Conservation (phyloP, 495 filamentous ascomycete genomes). For the Aspergillus olivimuriae region DNA sequence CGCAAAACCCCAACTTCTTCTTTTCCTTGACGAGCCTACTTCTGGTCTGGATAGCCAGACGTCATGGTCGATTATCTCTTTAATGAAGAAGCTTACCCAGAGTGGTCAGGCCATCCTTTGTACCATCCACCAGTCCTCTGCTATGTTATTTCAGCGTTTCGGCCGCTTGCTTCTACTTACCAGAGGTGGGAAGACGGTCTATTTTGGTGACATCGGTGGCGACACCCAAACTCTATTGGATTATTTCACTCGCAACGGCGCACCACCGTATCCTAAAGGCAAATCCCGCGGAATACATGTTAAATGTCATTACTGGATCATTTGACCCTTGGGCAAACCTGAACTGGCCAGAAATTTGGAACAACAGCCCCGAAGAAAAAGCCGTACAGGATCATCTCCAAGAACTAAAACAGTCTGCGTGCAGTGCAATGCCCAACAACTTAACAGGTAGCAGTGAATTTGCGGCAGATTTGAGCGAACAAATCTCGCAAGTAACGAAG, state of each 20-base stretch:
- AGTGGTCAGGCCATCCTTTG: not conserved
- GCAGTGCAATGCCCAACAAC: no score
- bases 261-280: conserved; percentile 54
- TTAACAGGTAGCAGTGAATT: conserved; percentile 35
- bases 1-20: conserved; percentile 1
- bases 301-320: conserved; percentile 79
- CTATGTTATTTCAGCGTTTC: conserved; percentile 73
- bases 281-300: conserved; percentile 84
- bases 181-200: not conserved
- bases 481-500: no score
- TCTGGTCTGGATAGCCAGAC: conserved; percentile 2
- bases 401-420: conserved; percentile 52
- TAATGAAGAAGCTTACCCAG: not conserved
- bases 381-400: conserved; percentile 57
- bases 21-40: conserved; percentile 2
- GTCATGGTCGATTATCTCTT: not conserved
- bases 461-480: no score
- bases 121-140: conserved; percentile 1
- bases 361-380: conserved; percentile 56
- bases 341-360: conserved; percentile 73
- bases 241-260: conserved; percentile 70
- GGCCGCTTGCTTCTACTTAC: not conserved
- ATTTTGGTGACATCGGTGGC: conserved; percentile 1
- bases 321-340: conserved; percentile 59
- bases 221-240: conserved; percentile 1